Percentiles rank a stretch among this genome's conserved stretches.
These are phyloP conservation scores for Cardamine occulta DNA, from an alignment of 345 rosid genomes.

Conservation along the genomic window DNA sequence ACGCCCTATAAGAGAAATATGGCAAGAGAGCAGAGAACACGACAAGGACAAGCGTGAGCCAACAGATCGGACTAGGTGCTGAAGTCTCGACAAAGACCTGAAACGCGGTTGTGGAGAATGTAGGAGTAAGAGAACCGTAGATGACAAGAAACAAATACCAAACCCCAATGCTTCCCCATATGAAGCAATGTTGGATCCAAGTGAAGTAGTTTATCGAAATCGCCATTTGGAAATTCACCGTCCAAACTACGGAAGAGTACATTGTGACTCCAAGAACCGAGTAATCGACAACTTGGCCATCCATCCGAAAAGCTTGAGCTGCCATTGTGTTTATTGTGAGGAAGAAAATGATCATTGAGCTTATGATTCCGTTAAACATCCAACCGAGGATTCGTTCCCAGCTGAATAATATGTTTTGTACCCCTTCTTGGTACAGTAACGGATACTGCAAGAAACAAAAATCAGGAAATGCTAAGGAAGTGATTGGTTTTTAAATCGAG, in stretches of 20 bases:
- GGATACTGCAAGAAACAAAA: constrained; percentile 59
- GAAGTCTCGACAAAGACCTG: constrained; percentile 77
- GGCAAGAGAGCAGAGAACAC: constrained; percentile 74
- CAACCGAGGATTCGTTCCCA: constrained; percentile 87
- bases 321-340: constrained; percentile 60
- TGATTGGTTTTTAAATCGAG: neutral
- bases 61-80: constrained; percentile 62
- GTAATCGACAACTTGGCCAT: constrained; percentile 75
- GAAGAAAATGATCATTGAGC: constrained; percentile 81
- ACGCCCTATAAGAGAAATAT: constrained; percentile 68
- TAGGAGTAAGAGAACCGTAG: constrained; percentile 68
- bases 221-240: constrained; percentile 89
- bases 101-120: constrained; percentile 74
- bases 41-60: constrained; percentile 68
- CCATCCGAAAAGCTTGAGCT: constrained; percentile 65
- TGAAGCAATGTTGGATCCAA: constrained; percentile 92
- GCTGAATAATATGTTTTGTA: constrained; percentile 73
- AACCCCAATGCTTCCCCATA: constrained; percentile 89
- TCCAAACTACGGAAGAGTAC: constrained; percentile 86
- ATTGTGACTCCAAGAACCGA: constrained; percentile 75
- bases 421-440: constrained; percentile 73
- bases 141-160: constrained; percentile 80
- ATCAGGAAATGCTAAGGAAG: neutral
- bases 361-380: constrained; percentile 84
- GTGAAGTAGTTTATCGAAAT: constrained; percentile 93